A percentile compares a stretch with the other conserved stretches of the same genome.
These are phyloP conservation scores for Trametes maxima DNA, from an alignment of 768 basidiomycete genomes.

Conservation along the genomic window DNA sequence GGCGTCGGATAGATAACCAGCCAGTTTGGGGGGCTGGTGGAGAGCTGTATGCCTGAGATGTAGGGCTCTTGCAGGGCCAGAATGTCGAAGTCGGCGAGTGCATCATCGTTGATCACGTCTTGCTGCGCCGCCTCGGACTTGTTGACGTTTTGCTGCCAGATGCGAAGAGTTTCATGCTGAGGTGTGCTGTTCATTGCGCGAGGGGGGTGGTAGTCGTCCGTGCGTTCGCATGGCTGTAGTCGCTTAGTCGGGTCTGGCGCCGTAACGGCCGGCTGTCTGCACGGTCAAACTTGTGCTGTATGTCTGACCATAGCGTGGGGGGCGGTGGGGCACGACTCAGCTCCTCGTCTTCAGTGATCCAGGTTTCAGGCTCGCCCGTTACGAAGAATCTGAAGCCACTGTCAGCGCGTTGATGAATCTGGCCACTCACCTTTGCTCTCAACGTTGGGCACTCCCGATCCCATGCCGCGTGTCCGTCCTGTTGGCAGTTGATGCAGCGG, in stretches of 20 bases:
- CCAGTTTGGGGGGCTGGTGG: conserved; percentile 23
- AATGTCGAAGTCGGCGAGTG: conserved; percentile 33
- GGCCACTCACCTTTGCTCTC: not conserved
- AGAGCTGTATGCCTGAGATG: conserved; percentile 27
- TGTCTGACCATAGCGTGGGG: conserved; percentile 9
- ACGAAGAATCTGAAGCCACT: conserved; percentile 15
- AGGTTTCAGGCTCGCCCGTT: not conserved
- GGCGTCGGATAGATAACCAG: conserved; percentile 30
- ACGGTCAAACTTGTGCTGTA: not conserved
- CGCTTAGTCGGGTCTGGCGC: not conserved
- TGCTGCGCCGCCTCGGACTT: conserved; percentile 28
- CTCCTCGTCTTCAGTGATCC: conserved; percentile 7
- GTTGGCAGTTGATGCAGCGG: conserved; percentile 32
- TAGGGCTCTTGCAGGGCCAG: conserved; percentile 44
- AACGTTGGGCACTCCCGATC: conserved; percentile 28
- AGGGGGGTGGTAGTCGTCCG: not conserved
- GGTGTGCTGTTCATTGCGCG: not conserved
- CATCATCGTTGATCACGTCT: conserved; percentile 19
- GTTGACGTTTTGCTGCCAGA: conserved; percentile 35
- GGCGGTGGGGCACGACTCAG: not conserved
- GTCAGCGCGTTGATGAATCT: not conserved
- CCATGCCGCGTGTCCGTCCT: conserved; percentile 33
- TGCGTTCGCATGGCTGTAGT: not conserved
- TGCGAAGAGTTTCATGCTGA: conserved; percentile 12
- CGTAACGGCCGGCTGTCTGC: not conserved